Base-by-base conservation (phyloP, 805 yeast species). In the Kazachstania taianensis region DNA sequence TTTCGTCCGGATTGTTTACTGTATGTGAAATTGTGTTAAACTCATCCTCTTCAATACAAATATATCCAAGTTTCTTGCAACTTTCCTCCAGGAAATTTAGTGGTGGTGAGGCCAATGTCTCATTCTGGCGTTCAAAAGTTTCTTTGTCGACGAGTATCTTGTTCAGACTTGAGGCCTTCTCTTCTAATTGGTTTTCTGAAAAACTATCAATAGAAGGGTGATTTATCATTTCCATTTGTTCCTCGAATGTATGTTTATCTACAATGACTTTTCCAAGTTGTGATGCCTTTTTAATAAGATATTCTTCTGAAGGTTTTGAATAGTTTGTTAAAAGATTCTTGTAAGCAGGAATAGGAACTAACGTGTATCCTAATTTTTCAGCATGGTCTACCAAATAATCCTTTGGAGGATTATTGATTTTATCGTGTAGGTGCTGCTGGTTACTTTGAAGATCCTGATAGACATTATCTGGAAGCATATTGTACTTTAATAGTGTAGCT, bases 381-480 rank as follows among this genome's bases (percentile, higher is more conserved):
- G 37, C 33, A 31, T 31, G 20, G 15, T 28, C 28, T 9, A 23
- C 18, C 23, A 28, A 28, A 10, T 26, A 30, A 18, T 15, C 19
- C 8, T 29, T n/a, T 7, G 33, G 9, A n/a, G 46, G 44, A 12
- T 36, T 31, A 28, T 55, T 45, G 9, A 49, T 22, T 8, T 10
- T 12, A 13, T 26, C 14, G 9, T n/a, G 7, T 13, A 26, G 7
- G 7, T 26, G 12, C 12, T 26, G 16, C 7, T 26, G 14, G 7
- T 26, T 9, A 36, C 39, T n/a, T 30, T 31, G 25, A 10, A 35
- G 20, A 4, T 7, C 17, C 14, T 24, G 20, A 13, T 22, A 24
- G 14, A 27, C 31, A 4, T 16, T 14, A 2, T 9, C 20, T 27
- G 36, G 30, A 7, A 33, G 15, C 7, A 33, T 20, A 3, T 15